Percentiles rank a stretch among this genome's conserved stretches.
Evolutionary conservation across 1,284 basidiomycete genomes (phyloP).

Genomic region (Fomes fomentarius): DNA sequence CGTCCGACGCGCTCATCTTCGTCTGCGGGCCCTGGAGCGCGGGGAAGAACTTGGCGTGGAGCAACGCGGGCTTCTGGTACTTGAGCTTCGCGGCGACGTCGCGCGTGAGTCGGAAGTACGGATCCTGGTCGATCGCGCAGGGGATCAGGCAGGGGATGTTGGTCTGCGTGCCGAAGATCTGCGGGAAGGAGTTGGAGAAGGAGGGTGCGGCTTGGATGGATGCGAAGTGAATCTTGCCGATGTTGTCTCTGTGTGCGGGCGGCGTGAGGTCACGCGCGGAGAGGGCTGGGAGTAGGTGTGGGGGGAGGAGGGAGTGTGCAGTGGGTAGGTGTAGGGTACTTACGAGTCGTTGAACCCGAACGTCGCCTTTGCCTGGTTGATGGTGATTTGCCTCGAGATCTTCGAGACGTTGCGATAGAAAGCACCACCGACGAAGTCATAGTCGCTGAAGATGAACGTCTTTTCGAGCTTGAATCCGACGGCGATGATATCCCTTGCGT

Average conservation of each 20-base stretch:
- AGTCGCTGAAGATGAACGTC: conserved; percentile 97
- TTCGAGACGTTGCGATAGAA: conserved; percentile 97
- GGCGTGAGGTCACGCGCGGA: not conserved
- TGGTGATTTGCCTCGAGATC: conserved; percentile 92
- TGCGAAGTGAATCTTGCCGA: conserved; percentile 98
- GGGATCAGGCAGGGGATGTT: conserved; percentile 95
- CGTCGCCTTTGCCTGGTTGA: conserved; percentile 92
- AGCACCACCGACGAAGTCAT: conserved; percentile 86
- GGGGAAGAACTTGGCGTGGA: conserved; percentile 98
- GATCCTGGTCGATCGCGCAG: conserved; percentile 97
- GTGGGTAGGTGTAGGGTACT: conserved; percentile 35
- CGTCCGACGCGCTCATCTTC: conserved; percentile 97
- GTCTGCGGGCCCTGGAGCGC: conserved; percentile 97
- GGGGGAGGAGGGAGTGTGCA: not conserved
- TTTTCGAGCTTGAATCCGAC: conserved; percentile 92
- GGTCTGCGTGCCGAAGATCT: conserved; percentile 88
- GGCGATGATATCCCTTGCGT: conserved; percentile 95
- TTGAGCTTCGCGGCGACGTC: conserved; percentile 94
- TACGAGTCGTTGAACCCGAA: conserved; percentile 97
- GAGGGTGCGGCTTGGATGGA: conserved; percentile 97
- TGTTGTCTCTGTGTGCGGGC: conserved; percentile 77
- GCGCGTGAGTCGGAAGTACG: conserved; percentile 96
- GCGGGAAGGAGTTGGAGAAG: conserved; percentile 98
- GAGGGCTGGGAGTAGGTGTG: not conserved
- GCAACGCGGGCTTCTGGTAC: conserved; percentile 92